phyloP scores from a whole-genome alignment of 2,329 filamentous ascomycete species.

The Venturiaceae sp. region DNA sequence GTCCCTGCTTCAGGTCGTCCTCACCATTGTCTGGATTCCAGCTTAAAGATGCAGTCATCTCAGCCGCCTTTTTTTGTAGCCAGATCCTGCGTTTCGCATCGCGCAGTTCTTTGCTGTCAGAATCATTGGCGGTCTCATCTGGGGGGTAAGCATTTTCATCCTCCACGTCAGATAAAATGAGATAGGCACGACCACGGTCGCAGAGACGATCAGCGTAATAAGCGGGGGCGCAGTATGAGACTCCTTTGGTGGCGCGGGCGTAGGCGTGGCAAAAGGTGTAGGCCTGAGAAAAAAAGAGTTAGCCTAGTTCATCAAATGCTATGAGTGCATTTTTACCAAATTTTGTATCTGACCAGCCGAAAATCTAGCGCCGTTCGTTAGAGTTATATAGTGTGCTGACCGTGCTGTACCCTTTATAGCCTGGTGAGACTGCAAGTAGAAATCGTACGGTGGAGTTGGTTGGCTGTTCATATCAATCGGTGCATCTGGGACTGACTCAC shows the following conservation, averaged over 20 bases:
- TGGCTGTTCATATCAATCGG: too few relatives aligned
- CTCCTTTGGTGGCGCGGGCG: constrained; percentile 18
- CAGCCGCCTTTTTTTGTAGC: neutral
- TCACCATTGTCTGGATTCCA: neutral
- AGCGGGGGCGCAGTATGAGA: constrained; percentile 26
- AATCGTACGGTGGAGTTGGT: too few relatives aligned
- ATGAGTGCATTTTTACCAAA: constrained; percentile 8
- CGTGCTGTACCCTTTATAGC: constrained; percentile 20
- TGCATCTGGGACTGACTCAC: too few relatives aligned
- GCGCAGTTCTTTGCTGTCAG: neutral
- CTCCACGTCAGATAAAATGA: constrained; percentile 7
- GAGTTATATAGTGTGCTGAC: constrained; percentile 23
- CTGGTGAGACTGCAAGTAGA: constrained; percentile 25
- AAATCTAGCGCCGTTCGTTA: constrained; percentile 18
- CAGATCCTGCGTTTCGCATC: too few relatives aligned
- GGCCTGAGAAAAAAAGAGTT: neutral
- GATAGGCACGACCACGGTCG: constrained; percentile 23
- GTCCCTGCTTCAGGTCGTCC: too few relatives aligned
- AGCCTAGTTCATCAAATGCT: neutral
- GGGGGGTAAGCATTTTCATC: neutral
- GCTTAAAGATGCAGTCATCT: neutral
- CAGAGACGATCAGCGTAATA: constrained; percentile 31
- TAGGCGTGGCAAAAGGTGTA: constrained; percentile 25
- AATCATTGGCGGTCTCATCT: constrained; percentile 5
- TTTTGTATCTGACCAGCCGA: constrained; percentile 14